Evolutionary conservation across 192 early-diverging fungal genomes (phyloP).

Genomic region (Podila clonocystis): DNA sequence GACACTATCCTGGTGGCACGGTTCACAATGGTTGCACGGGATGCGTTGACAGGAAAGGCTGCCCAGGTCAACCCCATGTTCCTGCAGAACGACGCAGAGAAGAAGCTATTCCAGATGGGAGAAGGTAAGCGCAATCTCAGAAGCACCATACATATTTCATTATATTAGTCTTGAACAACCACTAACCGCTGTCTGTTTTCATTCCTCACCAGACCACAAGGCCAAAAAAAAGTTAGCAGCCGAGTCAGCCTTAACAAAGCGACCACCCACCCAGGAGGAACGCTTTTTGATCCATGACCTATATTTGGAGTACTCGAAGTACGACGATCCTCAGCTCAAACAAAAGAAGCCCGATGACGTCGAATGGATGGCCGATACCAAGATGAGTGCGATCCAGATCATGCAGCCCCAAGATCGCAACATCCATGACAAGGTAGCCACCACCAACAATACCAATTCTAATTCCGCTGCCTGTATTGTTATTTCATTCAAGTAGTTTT

Average conservation of each 20-base stretch:
- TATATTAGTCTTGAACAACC: neutral
- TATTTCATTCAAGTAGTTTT: neutral
- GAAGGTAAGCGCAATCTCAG: constrained; percentile 51
- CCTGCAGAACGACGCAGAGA: constrained; percentile 79
- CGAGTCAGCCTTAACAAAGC: constrained; percentile 64
- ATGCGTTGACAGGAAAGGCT: constrained; percentile 75
- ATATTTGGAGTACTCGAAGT: constrained; percentile 77
- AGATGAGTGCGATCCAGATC: constrained; percentile 73
- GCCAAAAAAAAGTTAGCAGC: constrained; percentile 56
- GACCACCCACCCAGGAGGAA: constrained; percentile 84
- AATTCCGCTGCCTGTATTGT: neutral
- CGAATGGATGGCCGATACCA: constrained; percentile 82
- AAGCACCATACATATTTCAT: neutral
- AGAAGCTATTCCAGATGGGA: constrained; percentile 73
- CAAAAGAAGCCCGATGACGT: constrained; percentile 53
- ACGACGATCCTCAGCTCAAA: constrained; percentile 53
- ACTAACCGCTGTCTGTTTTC: neutral
- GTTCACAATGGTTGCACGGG: constrained; percentile 90
- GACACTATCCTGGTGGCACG: constrained; percentile 77
- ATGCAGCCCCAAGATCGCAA: constrained; percentile 76
- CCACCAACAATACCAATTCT: neutral
- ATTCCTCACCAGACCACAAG: constrained; percentile 53
- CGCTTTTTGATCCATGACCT: constrained; percentile 81
- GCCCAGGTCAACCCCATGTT: constrained; percentile 78
- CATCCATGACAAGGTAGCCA: constrained; percentile 46